Conservation (phyloP, 805 yeast species). For the Starmerella floris region DNA sequence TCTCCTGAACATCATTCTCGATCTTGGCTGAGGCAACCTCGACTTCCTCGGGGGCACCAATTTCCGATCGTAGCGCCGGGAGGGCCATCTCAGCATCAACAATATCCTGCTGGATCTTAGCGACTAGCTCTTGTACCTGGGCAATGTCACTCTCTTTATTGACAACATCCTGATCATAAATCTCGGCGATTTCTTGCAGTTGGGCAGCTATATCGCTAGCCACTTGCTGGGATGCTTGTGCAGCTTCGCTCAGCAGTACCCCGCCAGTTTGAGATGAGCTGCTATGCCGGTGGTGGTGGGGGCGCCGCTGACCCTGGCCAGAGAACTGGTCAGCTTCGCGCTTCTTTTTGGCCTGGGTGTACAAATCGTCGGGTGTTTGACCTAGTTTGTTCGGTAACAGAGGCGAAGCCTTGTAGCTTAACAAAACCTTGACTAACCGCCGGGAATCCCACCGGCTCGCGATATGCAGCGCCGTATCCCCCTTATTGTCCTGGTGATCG, state of each 20-base stretch:
- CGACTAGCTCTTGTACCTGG: slow-evolving; percentile 36
- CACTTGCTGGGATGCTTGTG: slow-evolving; percentile 6
- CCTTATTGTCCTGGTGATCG: slow-evolving; percentile 67
- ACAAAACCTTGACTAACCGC: slow-evolving; percentile 32
- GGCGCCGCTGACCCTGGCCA: background rate
- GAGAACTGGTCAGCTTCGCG: background rate
- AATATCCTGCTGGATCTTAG: slow-evolving; percentile 32
- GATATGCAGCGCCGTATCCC: slow-evolving; percentile 75
- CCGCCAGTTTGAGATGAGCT: background rate
- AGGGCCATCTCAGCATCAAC: slow-evolving; percentile 28
- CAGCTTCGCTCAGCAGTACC: slow-evolving; percentile 1
- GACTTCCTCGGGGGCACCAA: slow-evolving; percentile 23
- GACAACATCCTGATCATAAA: slow-evolving; percentile 44
- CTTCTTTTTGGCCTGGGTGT: slow-evolving; percentile 3
- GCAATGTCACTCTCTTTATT: slow-evolving; percentile 41
- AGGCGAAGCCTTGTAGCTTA: slow-evolving; percentile 37
- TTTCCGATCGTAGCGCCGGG: slow-evolving; percentile 23
- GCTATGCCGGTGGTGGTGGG: background rate
- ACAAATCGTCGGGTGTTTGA: slow-evolving; percentile 28
- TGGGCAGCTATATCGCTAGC: slow-evolving; percentile 6
- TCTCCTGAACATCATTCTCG: slow-evolving; percentile 14
- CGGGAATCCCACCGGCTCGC: slow-evolving; percentile 48
- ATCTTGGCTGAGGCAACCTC: slow-evolving; percentile 4
- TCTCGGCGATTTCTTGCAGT: slow-evolving; percentile 30
- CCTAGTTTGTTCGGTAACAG: slow-evolving; percentile 33